Base-by-base conservation (phyloP, 805 yeast genomes). In the Lipomyces starkeyi region DNA sequence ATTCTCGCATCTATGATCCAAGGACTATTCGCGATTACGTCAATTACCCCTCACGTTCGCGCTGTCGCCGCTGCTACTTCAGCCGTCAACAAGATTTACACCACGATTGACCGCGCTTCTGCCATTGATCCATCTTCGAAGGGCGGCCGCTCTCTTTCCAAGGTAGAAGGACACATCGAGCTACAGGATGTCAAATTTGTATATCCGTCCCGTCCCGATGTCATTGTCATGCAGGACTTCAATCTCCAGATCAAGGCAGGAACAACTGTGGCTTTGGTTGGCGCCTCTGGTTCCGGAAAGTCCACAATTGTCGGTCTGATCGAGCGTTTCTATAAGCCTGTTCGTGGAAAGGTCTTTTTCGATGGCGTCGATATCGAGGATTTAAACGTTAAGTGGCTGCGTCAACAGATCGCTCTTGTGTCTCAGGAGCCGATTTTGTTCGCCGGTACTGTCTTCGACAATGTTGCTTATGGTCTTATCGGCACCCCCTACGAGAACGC, bases 201-300 rank as follows among this genome's bases (percentile, higher is more conserved):
- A n/a, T 77, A 77, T 47, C 79, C 79, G 3, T 73, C 79, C 3
- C 68, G 79, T 3, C 76, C 78, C 1, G 72, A 73, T 29, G 76
- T 74, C 22, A 66, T 74, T 17, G 74, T 76, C 25, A 66, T 77
- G 34, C 63, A 70, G 3, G 71, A 76, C 65, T 72, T 72, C 61
- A 65, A 68, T 47, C 71, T 77, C 43, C 57, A 62, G 2, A 64
- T 77, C 85, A 93, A 93, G 8, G 89, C 94, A 2, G 97, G 97
- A 9, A 78, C 87, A 73, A 91, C 90, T 73, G 94, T 92, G 53
- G 97, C 97, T 11, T 86, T 92, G 72, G 97, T 92, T 27, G 97
- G 97, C 1, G 89, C 97, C 93, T 2, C 88, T 90, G 29, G 97
- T n/a, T 73, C 77, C 20, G 93, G 57, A 77, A 82, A 6, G 62